These are phyloP conservation scores for Hyphochytrium catenoides DNA, from an alignment of 352 stramenopile genomes.

Conservation along the genomic window DNA sequence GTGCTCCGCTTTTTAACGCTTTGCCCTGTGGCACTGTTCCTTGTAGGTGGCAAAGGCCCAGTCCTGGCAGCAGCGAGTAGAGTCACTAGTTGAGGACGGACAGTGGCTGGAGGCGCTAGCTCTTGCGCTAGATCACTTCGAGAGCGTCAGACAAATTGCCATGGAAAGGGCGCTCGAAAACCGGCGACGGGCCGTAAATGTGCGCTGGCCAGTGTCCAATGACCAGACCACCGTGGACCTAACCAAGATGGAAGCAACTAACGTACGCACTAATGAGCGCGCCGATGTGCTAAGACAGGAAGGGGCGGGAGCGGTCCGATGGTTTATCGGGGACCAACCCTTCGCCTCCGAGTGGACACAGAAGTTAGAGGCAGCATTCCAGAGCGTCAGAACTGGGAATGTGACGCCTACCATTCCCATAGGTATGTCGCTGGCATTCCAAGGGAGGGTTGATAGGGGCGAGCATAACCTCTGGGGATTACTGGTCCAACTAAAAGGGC, in stretches of 20 bases:
- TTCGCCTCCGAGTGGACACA: slow-evolving; percentile 47
- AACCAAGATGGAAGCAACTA: slow-evolving; percentile 66
- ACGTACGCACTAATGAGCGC: slow-evolving; percentile 56
- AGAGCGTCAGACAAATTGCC: slow-evolving; percentile 58
- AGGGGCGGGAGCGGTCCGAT: slow-evolving; percentile 41
- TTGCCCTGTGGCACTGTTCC: no score
- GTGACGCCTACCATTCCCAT: slow-evolving; percentile 64
- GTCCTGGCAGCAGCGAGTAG: slow-evolving; percentile 73
- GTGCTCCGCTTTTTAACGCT: no score
- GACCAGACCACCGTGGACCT: slow-evolving; percentile 66
- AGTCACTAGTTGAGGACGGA: slow-evolving; percentile 77
- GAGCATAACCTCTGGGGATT: no score
- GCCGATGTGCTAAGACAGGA: slow-evolving; percentile 58
- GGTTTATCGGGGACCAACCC: slow-evolving; percentile 31
- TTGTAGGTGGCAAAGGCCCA: no score
- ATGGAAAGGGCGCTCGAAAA: slow-evolving; percentile 12
- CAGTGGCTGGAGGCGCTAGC: slow-evolving; percentile 90
- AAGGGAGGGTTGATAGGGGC: no score
- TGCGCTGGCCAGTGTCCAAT: no score
- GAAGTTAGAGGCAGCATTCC: slow-evolving; percentile 52
- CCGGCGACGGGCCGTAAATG: slow-evolving; percentile 11
- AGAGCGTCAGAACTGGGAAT: slow-evolving; percentile 45
- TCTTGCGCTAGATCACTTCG: slow-evolving; percentile 83
- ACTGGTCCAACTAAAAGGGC: no score
- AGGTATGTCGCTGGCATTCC: no score